A percentile compares a stretch with the other conserved stretches of the same genome.
These are phyloP conservation scores for Castanea sativa DNA, from an alignment of 306 rosid genomes.

Conservation along the genomic window DNA sequence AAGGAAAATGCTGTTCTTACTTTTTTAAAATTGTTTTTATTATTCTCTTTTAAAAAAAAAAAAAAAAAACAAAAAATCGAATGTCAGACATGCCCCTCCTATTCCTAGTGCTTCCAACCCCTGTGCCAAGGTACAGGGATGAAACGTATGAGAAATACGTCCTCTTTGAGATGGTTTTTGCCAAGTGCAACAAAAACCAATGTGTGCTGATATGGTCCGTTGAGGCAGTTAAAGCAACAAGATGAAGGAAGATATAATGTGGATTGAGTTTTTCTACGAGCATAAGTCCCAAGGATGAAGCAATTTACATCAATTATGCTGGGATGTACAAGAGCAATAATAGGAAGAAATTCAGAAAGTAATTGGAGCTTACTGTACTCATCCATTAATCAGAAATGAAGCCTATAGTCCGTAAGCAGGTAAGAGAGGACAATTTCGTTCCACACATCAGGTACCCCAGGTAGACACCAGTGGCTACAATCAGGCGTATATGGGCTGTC, in stretches of 20 bases:
- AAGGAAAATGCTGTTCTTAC: too few species aligned
- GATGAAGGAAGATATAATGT: neutral
- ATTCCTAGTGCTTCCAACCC: too few species aligned
- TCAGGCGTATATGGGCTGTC: slow-evolving; percentile 57
- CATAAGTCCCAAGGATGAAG: neutral
- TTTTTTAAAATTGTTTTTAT: too few species aligned
- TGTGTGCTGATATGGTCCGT: too few species aligned
- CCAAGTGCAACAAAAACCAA: too few species aligned
- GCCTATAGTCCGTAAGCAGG: slow-evolving; percentile 37
- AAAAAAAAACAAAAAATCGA: too few species aligned
- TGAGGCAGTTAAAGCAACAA: too few species aligned
- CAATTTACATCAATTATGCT: slow-evolving; percentile 6
- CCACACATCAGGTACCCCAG: slow-evolving; percentile 89
- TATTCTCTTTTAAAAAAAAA: too few species aligned
- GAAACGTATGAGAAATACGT: too few species aligned
- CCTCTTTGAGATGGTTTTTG: too few species aligned
- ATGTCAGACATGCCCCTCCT: too few species aligned
- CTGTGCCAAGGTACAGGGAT: too few species aligned
- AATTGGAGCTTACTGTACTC: slow-evolving; percentile 34
- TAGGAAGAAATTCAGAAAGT: neutral
- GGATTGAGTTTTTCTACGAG: neutral
- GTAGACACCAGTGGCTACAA: slow-evolving; percentile 94
- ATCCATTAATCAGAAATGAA: slow-evolving; percentile 29
- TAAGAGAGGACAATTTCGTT: slow-evolving; percentile 66
- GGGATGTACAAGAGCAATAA: neutral